These are phyloP conservation scores for Elaeis guineensis DNA, from an alignment of 176 grass and related monocot genomes.

Conservation along the genomic window DNA sequence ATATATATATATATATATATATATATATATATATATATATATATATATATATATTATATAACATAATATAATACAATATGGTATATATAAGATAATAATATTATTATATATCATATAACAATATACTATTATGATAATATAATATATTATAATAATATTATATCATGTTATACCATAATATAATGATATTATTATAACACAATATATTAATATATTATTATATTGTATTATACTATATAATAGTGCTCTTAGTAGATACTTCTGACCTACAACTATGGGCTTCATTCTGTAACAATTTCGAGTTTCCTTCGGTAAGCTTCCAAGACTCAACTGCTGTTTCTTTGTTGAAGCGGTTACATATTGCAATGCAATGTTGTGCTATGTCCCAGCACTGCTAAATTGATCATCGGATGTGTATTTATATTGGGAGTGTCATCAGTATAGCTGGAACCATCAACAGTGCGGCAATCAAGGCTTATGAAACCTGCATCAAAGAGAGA, in stretches of 20 bases:
- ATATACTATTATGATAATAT: no score
- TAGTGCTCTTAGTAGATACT: conserved; percentile 19
- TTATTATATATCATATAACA: no score
- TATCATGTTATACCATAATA: no score
- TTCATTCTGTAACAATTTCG: conserved; percentile 22
- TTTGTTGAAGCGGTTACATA: no score
- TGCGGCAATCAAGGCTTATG: conserved; percentile 23
- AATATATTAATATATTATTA: no score
- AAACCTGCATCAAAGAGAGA: conserved; percentile 1
- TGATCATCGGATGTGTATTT: conserved; percentile 1
- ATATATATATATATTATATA: no score
- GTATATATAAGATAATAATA: no score
- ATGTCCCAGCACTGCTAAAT: conserved; percentile 10
- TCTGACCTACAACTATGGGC: background rate
- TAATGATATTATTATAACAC: no score
- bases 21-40: no score
- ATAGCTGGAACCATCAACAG: background rate
- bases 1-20: no score
- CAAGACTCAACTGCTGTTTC: background rate
- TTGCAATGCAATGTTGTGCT: background rate
- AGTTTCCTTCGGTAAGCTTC: conserved; percentile 16
- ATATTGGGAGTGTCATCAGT: background rate
- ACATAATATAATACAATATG: background rate
- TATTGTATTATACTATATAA: background rate
- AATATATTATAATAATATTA: no score